Evolutionary conservation across 495 filamentous ascomycete genomes (phyloP).

Genomic region (Hypoxylon fuscum): DNA sequence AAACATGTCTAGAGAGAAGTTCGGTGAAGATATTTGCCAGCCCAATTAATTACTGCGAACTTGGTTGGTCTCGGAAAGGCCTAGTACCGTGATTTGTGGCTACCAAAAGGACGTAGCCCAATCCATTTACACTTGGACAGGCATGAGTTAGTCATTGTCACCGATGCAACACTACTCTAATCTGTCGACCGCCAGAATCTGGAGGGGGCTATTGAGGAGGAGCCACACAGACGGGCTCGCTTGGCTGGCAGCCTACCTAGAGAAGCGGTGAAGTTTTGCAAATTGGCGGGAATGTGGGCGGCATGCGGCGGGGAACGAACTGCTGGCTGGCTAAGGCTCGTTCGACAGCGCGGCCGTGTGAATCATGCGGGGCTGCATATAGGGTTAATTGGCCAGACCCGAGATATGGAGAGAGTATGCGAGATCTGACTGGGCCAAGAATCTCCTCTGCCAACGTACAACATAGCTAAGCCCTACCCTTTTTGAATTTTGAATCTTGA

Average conservation of each 20-base stretch:
- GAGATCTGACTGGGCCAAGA: conserved; percentile 26
- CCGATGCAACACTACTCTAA: conserved; percentile 15
- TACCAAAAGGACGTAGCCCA: background rate
- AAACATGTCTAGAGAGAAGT: conserved; percentile 24
- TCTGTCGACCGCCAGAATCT: conserved; percentile 34
- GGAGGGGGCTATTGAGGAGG: conserved; percentile 22
- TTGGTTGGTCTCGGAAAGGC: conserved; percentile 24
- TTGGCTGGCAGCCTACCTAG: conserved; percentile 16
- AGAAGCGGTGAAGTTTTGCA: conserved; percentile 36
- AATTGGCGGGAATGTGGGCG: conserved; percentile 28
- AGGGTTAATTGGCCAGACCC: conserved; percentile 15
- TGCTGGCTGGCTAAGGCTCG: conserved; percentile 29
- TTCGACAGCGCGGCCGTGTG: conserved; percentile 15
- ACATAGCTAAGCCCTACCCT: conserved; percentile 2
- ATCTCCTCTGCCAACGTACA: conserved; percentile 2
- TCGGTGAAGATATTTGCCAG: conserved; percentile 40
- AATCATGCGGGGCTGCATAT: conserved; percentile 36
- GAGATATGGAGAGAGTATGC: conserved; percentile 24
- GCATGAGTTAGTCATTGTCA: conserved; percentile 30
- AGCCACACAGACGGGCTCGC: conserved; percentile 30
- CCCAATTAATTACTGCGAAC: background rate
- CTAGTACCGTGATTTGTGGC: conserved; percentile 20
- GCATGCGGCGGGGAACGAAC: conserved; percentile 23
- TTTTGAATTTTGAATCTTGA: no score
- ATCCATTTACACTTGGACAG: conserved; percentile 10